These are phyloP conservation scores for Paraleonurus japonicus DNA, from an alignment of 257 asterid genomes.

Conservation along the genomic window DNA sequence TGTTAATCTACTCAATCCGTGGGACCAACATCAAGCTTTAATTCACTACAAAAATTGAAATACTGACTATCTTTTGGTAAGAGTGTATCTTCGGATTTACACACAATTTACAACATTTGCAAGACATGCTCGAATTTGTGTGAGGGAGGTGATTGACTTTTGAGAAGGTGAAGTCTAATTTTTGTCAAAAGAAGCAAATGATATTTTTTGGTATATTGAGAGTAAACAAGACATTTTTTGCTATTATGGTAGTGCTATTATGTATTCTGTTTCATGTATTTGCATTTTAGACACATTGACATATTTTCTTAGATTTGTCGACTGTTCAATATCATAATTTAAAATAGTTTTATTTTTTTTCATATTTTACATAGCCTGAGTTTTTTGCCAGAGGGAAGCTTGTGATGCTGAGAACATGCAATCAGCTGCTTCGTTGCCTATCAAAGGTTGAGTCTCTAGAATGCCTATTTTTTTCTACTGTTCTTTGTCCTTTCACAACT, in stretches of 20 bases:
- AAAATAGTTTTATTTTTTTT: not conserved
- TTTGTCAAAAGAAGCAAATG: no score
- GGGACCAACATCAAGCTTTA: no score
- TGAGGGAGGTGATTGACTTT: no score
- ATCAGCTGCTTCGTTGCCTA: slow-evolving; percentile 98
- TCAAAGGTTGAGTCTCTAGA: slow-evolving; percentile 64
- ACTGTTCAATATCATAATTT: slow-evolving; percentile 24
- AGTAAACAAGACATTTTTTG: slow-evolving; percentile 96
- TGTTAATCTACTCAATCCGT: no score
- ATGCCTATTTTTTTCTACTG: slow-evolving; percentile 13
- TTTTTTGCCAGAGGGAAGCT: slow-evolving; percentile 98
- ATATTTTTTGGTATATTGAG: slow-evolving; percentile 87
- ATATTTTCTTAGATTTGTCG: slow-evolving; percentile 15
- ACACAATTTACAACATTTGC: no score
- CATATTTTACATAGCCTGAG: slow-evolving; percentile 70
- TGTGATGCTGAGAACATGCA: slow-evolving; percentile 98
- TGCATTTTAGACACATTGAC: slow-evolving; percentile 12
- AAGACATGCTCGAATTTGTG: no score
- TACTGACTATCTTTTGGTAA: no score
- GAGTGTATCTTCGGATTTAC: no score
- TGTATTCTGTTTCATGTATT: slow-evolving; percentile 23
- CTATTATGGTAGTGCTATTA: slow-evolving; percentile 4
- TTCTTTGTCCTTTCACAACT: slow-evolving; percentile 9
- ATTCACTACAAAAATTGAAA: no score
- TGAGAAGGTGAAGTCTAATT: no score